Conservation (phyloP, 116 monocot species). For the Papilionanthe hybrid region DNA sequence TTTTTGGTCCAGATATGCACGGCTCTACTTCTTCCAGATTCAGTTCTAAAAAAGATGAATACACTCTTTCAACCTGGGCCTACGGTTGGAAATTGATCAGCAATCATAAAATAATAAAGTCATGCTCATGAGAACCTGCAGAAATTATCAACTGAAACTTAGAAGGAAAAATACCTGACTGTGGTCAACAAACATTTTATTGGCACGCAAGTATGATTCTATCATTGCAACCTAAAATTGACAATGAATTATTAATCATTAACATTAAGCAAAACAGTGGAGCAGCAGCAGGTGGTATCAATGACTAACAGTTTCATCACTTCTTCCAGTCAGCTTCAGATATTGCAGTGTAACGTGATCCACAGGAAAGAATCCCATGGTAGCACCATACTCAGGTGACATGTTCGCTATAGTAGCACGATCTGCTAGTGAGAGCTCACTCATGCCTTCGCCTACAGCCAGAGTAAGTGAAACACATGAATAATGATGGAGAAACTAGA, state of each 20-base stretch:
- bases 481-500: neutral
- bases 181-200: conserved; percentile 64
- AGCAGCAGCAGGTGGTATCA: neutral
- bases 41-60: conserved; percentile 63
- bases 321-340: conserved; percentile 77
- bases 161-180: conserved; percentile 25
- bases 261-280: conserved; percentile 2
- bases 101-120: conserved; percentile 6
- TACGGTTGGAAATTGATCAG: conserved; percentile 3
- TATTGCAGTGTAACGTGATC: conserved; percentile 79
- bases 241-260: conserved; percentile 6
- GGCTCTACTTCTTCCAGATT: conserved; percentile 57
- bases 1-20: conserved; percentile 80
- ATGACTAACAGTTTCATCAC: conserved; percentile 68
- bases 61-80: conserved; percentile 52
- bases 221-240: conserved; percentile 50
- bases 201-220: conserved; percentile 58
- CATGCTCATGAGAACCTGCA: conserved; percentile 10
- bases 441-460: conserved; percentile 68
- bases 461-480: neutral
- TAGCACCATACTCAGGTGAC: conserved; percentile 94
- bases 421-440: conserved; percentile 70
- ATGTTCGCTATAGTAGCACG: conserved; percentile 91
- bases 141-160: neutral
- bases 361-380: conserved; percentile 92